Base-by-base conservation (phyloP, 2,329 filamentous ascomycete genomes). In the Colletotrichum spaethianum region DNA sequence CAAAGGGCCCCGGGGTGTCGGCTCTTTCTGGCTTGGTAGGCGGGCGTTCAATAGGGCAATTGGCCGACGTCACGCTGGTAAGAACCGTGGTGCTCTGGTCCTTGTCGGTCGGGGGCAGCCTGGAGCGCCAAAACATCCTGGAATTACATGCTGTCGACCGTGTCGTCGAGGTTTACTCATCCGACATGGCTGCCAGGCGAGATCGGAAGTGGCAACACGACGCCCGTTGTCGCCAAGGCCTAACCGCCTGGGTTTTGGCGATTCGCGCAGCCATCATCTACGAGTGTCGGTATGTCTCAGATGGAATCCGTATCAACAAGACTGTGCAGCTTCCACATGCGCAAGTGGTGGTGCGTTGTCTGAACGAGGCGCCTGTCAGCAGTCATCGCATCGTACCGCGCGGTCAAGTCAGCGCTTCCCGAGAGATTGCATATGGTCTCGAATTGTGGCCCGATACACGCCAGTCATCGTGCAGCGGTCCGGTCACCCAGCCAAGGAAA, bases 1-100 rank as follows among this genome's bases (percentile, higher is more conserved):
- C n/a, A 70, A 71, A 61, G 61, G 40, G 18, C 42, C 62, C 70
- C 61, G 65, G 44, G 20, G 18, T 23, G 28, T 23, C 53, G 44
- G 57, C 65, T 69, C 31, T 55, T 72, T 72, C 62, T 48, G 65
- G 65, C 65, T 59, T 63, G 60, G 69, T 72, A 16, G 31, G 23
- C 36, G 20, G 31, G 23, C 36, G 14, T 69, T 44, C 38, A 36
- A 63, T 52, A 38, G 48, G 64, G 69, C 69, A 63, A n/a, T 23
- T 20, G 40, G 20, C 42, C 50, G 33, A 72, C 65, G 52, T 63
- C 69, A 69, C 48, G 57, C 18, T 52, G 38, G 52, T 16, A 60
- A 36, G 36, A 68, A 44, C 38, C 42, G 36, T 52, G 31, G 42
- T 16, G 42, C 36, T 59, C 52, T 36, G 20, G 20, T 42, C 52